Percentiles rank a stretch among this genome's conserved stretches.
Evolutionary conservation across 441 rosid species (phyloP).

Genomic region (Hura crepitans): DNA sequence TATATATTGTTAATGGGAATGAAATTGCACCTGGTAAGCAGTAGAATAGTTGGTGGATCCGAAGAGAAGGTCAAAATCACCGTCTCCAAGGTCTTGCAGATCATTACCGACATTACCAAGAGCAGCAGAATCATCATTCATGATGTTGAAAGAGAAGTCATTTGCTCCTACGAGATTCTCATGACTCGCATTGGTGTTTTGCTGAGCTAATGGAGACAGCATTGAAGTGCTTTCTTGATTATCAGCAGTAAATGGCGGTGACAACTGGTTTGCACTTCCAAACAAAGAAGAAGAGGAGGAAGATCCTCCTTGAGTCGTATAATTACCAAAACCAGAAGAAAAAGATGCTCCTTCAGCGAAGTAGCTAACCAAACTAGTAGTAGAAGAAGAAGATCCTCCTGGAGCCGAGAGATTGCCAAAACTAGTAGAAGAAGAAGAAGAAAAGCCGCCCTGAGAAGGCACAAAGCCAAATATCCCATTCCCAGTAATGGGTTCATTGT

Average conservation of each 20-base stretch:
- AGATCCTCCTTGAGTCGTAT: constrained; percentile 16
- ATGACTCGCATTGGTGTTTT: constrained; percentile 4
- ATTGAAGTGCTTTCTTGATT: constrained; percentile 19
- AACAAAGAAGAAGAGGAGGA: constrained; percentile 8
- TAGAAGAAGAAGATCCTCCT: constrained; percentile 15
- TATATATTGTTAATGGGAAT: background rate
- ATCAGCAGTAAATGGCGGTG: constrained; percentile 9
- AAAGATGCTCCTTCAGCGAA: constrained; percentile 16
- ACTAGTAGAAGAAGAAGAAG: constrained; percentile 3
- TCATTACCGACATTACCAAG: constrained; percentile 9
- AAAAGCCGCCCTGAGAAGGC: constrained; percentile 15
- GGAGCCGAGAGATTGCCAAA: background rate
- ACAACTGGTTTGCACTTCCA: constrained; percentile 15
- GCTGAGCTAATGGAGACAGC: constrained; percentile 1
- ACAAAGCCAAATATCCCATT: background rate
- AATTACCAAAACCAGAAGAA: background rate
- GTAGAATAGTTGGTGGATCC: constrained; percentile 4
- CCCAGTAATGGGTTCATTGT: constrained; percentile 3
- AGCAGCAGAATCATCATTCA: background rate
- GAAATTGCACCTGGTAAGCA: background rate
- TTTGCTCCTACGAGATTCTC: constrained; percentile 4
- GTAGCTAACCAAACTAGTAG: background rate
- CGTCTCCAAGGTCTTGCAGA: constrained; percentile 8
- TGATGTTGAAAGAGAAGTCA: background rate
- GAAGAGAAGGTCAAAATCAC: constrained; percentile 15